These are phyloP conservation scores for Plectosphaerella sp. DNA, from an alignment of 2,329 filamentous ascomycete species.

Conservation along the genomic window DNA sequence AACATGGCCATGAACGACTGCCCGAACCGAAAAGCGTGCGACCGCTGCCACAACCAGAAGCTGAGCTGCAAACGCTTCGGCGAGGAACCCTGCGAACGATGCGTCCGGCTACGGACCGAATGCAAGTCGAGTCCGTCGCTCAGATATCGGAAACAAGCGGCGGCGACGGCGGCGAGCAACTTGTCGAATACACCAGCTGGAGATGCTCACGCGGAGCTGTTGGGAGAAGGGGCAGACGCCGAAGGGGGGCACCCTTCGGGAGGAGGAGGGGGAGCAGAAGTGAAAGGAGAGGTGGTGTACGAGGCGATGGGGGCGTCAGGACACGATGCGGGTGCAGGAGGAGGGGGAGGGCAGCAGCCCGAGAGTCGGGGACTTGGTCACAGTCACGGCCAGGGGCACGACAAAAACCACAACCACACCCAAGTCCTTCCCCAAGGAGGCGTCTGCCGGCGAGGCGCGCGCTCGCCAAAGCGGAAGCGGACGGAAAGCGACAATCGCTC, in stretches of 20 bases:
- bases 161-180: background rate
- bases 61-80: conserved; percentile 38
- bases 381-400: no score
- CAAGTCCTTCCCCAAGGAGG: conserved; percentile 1
- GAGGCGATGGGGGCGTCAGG: background rate
- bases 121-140: conserved; percentile 41
- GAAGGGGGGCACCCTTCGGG: background rate
- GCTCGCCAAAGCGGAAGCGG: conserved; percentile 32
- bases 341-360: background rate
- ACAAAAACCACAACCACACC: no score
- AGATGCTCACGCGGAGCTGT: no score
- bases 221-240: background rate
- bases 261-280: background rate
- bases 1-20: conserved; percentile 29
- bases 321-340: background rate
- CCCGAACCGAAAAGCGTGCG: conserved; percentile 38
- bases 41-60: conserved; percentile 42
- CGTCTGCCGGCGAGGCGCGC: conserved; percentile 7
- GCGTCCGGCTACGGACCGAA: conserved; percentile 32
- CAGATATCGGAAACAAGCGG: conserved; percentile 26
- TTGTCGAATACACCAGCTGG: no score
- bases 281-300: background rate
- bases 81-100: conserved; percentile 36
- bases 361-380: background rate
- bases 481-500: conserved; percentile 26